These are phyloP conservation scores for Hortaea werneckii DNA, from an alignment of 2,329 filamentous ascomycete genomes.

Conservation along the genomic window DNA sequence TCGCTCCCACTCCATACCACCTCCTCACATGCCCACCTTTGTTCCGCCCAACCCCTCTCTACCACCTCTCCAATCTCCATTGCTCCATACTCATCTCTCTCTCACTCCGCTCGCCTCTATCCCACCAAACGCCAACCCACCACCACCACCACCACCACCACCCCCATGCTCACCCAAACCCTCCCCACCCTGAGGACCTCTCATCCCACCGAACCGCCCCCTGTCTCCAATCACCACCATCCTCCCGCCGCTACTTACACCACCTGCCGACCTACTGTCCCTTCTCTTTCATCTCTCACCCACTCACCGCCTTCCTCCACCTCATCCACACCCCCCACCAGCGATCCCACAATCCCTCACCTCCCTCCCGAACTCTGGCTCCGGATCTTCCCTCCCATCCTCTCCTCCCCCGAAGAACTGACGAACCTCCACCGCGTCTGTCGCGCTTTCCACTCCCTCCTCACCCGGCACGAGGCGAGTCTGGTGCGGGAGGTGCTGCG, in stretches of 20 bases:
- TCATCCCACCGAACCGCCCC: not conserved
- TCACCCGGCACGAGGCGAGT: too few species aligned
- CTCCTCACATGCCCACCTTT: not conserved
- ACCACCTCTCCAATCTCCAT: too few species aligned
- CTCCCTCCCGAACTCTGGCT: slow-evolving; percentile 22
- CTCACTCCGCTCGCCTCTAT: too few species aligned
- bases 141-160: too few species aligned
- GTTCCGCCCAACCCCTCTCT: too few species aligned
- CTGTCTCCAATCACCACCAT: not conserved
- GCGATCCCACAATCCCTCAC: not conserved
- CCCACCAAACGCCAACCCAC: too few species aligned
- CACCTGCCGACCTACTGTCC: too few species aligned
- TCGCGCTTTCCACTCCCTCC: slow-evolving; percentile 6
- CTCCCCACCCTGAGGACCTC: not conserved
- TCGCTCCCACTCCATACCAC: not conserved
- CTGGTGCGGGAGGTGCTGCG: too few species aligned
- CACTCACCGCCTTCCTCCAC: not conserved
- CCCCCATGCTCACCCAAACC: not conserved
- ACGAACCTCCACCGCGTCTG: slow-evolving; percentile 16
- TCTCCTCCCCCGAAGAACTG: slow-evolving; percentile 17
- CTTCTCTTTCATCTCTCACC: not conserved
- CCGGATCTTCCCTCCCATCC: slow-evolving; percentile 22
- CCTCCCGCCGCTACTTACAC: not conserved
- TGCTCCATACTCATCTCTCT: too few species aligned
- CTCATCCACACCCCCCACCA: not conserved